Conservation (phyloP, 192 early-diverging fungal genomes). For the Spizellomyces punctatus region DNA sequence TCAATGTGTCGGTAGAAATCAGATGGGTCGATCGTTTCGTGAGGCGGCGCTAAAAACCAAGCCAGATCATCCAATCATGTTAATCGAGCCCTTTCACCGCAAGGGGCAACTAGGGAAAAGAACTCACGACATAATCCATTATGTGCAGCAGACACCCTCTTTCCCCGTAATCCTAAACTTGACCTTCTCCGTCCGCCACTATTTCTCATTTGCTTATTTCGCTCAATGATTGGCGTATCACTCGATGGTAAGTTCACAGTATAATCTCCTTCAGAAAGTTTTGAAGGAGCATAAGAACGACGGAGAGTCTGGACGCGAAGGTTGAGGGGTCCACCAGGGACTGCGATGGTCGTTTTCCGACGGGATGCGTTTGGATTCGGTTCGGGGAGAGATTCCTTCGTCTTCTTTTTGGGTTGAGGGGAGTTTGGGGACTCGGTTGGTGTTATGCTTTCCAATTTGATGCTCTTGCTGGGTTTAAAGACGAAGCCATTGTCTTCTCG, state of each 20-base stretch:
- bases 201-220: conserved; percentile 34
- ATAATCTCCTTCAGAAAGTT: conserved; percentile 7
- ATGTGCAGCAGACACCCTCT: conserved; percentile 18
- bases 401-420: no score
- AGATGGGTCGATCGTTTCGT: conserved; percentile 52
- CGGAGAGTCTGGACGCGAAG: background rate
- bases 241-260: conserved; percentile 16
- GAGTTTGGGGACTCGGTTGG: no score
- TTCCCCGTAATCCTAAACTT: conserved; percentile 43
- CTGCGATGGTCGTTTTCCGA: no score
- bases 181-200: conserved; percentile 25
- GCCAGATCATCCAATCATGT: background rate
- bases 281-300: background rate
- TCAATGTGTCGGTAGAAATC: conserved; percentile 73
- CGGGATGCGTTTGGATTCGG: no score
- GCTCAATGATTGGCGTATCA: conserved; percentile 43
- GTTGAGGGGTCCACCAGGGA: no score
- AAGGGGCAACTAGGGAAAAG: background rate
- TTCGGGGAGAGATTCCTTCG: no score
- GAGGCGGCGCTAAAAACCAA: conserved; percentile 53
- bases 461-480: no score
- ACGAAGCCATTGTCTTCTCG: no score
- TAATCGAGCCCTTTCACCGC: no score
- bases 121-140: conserved; percentile 38
- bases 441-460: no score